Percentiles rank a stretch among this genome's conserved stretches.
These are phyloP conservation scores for Carallia brachiata DNA, from an alignment of 345 rosid genomes.

Conservation along the genomic window DNA sequence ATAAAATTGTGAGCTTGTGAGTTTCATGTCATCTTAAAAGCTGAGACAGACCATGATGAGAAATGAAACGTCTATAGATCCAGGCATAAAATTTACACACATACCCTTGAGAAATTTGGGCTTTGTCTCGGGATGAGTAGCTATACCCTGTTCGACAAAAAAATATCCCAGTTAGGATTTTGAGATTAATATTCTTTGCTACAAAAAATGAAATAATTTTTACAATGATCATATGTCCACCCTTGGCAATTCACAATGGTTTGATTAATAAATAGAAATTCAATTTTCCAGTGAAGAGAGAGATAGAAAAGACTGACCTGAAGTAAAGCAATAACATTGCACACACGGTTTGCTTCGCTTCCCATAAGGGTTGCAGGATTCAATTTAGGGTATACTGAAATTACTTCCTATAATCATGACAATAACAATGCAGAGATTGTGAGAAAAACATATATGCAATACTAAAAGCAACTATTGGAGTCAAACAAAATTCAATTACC, in stretches of 20 bases:
- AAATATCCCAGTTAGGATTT: neutral
- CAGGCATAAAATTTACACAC: neutral
- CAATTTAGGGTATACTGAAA: conserved; percentile 31
- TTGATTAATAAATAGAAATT: neutral
- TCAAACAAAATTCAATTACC: conserved; percentile 26
- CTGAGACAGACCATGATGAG: neutral
- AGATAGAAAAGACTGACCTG: conserved; percentile 37
- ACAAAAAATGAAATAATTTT: neutral
- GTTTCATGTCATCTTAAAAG: neutral
- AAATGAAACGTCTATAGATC: neutral
- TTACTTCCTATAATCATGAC: conserved; percentile 44
- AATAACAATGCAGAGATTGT: too few relatives aligned
- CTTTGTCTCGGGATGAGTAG: conserved; percentile 53
- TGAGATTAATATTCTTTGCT: neutral
- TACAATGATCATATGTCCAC: too few relatives aligned
- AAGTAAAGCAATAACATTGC: conserved; percentile 53
- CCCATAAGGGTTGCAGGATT: conserved; percentile 28
- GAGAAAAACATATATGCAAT: neutral
- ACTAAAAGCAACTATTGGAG: conserved; percentile 3
- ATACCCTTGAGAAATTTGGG: conserved; percentile 45
- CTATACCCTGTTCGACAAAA: conserved; percentile 42
- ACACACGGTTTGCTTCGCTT: conserved; percentile 29
- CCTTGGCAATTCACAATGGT: neutral
- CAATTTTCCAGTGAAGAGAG: neutral
- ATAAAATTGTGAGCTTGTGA: neutral